These are phyloP conservation scores for Amanita inopinata DNA, from an alignment of 768 basidiomycete genomes.

Conservation along the genomic window DNA sequence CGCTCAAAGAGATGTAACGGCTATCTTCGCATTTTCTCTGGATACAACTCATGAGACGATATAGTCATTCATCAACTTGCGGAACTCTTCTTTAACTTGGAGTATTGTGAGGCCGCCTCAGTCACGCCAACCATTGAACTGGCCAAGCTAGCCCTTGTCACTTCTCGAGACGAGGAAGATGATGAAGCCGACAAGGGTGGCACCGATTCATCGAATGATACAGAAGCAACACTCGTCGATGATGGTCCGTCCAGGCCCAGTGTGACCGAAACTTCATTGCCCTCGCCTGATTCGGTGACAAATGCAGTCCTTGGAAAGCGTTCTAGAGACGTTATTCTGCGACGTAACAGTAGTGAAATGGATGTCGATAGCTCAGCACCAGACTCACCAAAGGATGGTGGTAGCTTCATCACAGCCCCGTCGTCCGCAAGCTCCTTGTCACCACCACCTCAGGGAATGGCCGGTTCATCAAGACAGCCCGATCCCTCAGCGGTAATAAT, in stretches of 20 bases:
- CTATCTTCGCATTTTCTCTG: slow-evolving; percentile 2
- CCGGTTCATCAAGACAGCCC: slow-evolving; percentile 10
- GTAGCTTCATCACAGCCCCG: slow-evolving; percentile 25
- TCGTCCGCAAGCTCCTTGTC: slow-evolving; percentile 20
- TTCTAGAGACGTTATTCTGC: slow-evolving; percentile 36
- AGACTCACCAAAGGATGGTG: slow-evolving; percentile 26
- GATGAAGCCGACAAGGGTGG: slow-evolving; percentile 64
- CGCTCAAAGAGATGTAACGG: slow-evolving; percentile 77
- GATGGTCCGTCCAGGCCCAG: slow-evolving; percentile 40
- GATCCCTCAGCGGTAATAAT: slow-evolving; percentile 3
- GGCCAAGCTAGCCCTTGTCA: slow-evolving; percentile 85
- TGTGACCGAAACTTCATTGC: slow-evolving; percentile 18
- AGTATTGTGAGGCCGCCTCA: slow-evolving; percentile 51
- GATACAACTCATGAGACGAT: slow-evolving; percentile 2
- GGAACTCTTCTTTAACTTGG: slow-evolving; percentile 68
- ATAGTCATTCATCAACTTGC: slow-evolving; percentile 77
- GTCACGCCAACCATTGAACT: slow-evolving; percentile 81
- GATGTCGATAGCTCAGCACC: slow-evolving; percentile 44
- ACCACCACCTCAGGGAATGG: slow-evolving; percentile 16
- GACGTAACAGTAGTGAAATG: slow-evolving; percentile 27
- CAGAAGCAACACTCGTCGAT: slow-evolving; percentile 83
- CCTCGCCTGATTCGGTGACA: slow-evolving; percentile 27
- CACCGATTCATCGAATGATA: slow-evolving; percentile 78
- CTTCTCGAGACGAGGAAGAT: slow-evolving; percentile 84
- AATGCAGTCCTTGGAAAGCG: slow-evolving; percentile 65